A percentile compares a stretch with the other conserved stretches of the same genome.
Evolutionary conservation across 140 eudicot species (phyloP).

Genomic region (Oenanthe javanica): DNA sequence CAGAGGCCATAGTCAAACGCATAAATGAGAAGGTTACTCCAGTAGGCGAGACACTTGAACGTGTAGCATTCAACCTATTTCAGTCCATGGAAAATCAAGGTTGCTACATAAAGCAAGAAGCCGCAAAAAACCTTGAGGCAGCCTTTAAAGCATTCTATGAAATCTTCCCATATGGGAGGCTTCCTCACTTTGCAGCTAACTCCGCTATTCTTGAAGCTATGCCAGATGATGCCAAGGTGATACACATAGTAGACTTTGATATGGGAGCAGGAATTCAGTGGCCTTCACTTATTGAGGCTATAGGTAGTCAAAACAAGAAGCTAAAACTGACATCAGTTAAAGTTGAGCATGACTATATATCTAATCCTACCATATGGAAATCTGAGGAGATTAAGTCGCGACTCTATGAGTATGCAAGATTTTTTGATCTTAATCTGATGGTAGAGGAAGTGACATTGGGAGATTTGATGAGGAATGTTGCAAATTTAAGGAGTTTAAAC

Average conservation of each 20-base stretch:
- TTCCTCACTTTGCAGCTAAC: conserved; percentile 65
- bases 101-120: conserved; percentile 34
- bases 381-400: conserved; percentile 46
- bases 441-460: conserved; percentile 33
- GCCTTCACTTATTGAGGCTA: conserved; percentile 54
- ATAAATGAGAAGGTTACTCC: conserved; percentile 42
- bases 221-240: conserved; percentile 24
- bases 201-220: conserved; percentile 47
- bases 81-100: conserved; percentile 32
- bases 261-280: conserved; percentile 60
- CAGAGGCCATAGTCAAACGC: conserved; percentile 30
- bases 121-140: conserved; percentile 25
- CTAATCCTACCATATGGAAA: conserved; percentile 10
- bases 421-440: conserved; percentile 27
- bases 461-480: conserved; percentile 17
- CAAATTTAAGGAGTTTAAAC: conserved; percentile 9
- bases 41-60: conserved; percentile 46
- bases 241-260: conserved; percentile 57
- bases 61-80: conserved; percentile 42
- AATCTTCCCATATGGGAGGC: conserved; percentile 38
- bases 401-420: conserved; percentile 31
- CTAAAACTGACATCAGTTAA: conserved; percentile 41
- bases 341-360: conserved; percentile 12
- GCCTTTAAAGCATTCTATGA: conserved; percentile 45
- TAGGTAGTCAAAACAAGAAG: conserved; percentile 21